A percentile compares a stretch with the other conserved stretches of the same genome.
These are phyloP conservation scores for Penicillium arizonense DNA, from an alignment of 495 filamentous ascomycete species.

Conservation along the genomic window DNA sequence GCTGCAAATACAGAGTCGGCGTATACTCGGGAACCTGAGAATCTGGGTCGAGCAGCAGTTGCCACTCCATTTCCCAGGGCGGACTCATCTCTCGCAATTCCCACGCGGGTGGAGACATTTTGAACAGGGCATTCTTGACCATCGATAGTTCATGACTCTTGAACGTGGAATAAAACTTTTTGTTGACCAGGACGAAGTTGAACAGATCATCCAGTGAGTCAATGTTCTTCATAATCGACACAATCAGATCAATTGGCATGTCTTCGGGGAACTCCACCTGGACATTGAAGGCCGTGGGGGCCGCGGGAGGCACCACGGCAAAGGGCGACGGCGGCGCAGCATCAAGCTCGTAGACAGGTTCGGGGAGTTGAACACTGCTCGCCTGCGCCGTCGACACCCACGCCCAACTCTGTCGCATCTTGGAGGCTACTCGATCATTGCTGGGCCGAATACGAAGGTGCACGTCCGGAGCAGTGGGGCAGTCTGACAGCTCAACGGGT, in stretches of 20 bases:
- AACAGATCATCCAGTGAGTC: constrained; percentile 58
- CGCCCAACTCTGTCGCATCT: constrained; percentile 9
- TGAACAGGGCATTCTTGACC: constrained; percentile 53
- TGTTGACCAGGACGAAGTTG: constrained; percentile 52
- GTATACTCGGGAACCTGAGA: constrained; percentile 56
- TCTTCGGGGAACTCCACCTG: constrained; percentile 29
- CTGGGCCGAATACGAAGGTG: background rate
- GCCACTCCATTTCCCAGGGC: constrained; percentile 49
- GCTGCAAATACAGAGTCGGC: constrained; percentile 52
- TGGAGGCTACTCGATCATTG: constrained; percentile 7
- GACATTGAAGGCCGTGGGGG: constrained; percentile 6
- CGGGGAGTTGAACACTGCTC: constrained; percentile 18
- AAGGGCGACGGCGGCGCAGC: constrained; percentile 29
- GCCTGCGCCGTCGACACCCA: constrained; percentile 20
- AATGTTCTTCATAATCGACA: constrained; percentile 50
- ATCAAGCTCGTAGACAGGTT: constrained; percentile 39
- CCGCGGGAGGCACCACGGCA: constrained; percentile 8
- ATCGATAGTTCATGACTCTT: constrained; percentile 58
- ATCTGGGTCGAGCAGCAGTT: constrained; percentile 40
- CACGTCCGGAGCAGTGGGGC: background rate
- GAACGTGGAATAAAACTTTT: constrained; percentile 59
- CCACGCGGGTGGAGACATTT: constrained; percentile 63
- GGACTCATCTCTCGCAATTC: constrained; percentile 64
- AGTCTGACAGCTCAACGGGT: background rate
- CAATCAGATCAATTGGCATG: constrained; percentile 48